Base-by-base conservation (phyloP, 208 protist species). In the Vickermania spadyakhi region DNA sequence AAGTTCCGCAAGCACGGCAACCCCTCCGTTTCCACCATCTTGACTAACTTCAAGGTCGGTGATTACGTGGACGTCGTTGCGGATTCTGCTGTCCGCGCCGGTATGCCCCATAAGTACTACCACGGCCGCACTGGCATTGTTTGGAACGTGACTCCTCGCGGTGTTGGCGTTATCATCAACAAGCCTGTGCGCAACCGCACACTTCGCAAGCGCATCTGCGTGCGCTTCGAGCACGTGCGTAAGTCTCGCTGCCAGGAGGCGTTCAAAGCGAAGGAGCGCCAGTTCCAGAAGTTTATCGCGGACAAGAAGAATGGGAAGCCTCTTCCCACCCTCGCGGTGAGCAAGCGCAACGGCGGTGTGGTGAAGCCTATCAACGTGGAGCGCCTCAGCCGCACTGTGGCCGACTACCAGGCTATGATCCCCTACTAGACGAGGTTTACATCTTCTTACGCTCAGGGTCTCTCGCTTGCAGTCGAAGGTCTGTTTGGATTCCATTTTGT, bases 41-140 rank as follows among this genome's bases (percentile, higher is more conserved):
- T 99, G 25, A 89, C 83, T 52, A 95, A 66, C 65, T 98, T 98
- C 93, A 98, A 99, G 79, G 66, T 99, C 42, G 98, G 98, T 67
- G 98, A 99, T 71, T 98, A 96, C 79, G 99, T 99, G 42, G 98
- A 99, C 68, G 93, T 99, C 71, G 91, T 96, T 5, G 96, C 86
- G 49, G 98, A 99, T 79, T 86, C 94, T 42, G 82, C 98, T n/a
- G 88, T 99, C 71, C 98, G 99, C 58, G 98, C 98, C 55, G 98
- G 98, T 80, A 99, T 99, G 98, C 98, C 99, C 56, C 93, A 99
- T 94, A 99, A 99, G 87, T 98, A 97, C 90, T 99, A 99, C 96
- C 98, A 99, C 80, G 99, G 99, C 64, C 97, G 95, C 76, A 99
- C 99, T 60, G 99, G 99, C 64, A 84, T 90, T 62, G 96, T 99